Evolutionary conservation across 2,329 filamentous ascomycete species (phyloP).

Genomic region (Curvularia lunata): DNA sequence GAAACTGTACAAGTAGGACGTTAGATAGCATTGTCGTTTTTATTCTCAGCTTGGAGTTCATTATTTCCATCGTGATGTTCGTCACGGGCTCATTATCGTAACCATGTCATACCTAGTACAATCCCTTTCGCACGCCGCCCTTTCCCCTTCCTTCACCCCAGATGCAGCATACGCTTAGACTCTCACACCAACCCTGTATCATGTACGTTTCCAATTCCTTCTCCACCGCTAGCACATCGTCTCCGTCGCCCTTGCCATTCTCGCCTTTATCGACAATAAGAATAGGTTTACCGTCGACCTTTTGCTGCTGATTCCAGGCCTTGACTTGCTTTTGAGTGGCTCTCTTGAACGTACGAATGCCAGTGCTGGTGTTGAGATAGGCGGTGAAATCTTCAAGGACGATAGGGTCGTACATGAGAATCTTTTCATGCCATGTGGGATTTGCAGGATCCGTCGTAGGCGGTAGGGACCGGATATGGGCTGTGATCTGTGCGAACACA

Average conservation of each 20-base stretch:
- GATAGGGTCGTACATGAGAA: slow-evolving; percentile 91
- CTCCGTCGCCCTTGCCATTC: slow-evolving; percentile 10
- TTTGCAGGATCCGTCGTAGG: slow-evolving; percentile 48
- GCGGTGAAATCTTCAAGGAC: slow-evolving; percentile 81
- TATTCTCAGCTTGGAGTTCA: not conserved
- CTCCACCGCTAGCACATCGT: slow-evolving; percentile 31
- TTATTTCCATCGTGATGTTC: not conserved
- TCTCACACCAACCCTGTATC: slow-evolving; percentile 90
- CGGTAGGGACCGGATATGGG: slow-evolving; percentile 55
- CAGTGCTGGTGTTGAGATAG: slow-evolving; percentile 72
- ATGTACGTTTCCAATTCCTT: slow-evolving; percentile 54
- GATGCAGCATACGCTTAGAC: slow-evolving; percentile 82
- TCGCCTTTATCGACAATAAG: slow-evolving; percentile 14
- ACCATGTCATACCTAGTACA: slow-evolving; percentile 24
- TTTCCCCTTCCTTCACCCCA: slow-evolving; percentile 63
- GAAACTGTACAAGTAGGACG: no score
- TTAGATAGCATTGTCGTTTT: not conserved
- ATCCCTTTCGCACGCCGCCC: slow-evolving; percentile 28
- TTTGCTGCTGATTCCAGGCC: slow-evolving; percentile 34
- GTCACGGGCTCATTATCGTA: not conserved
- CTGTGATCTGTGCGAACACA: slow-evolving; percentile 58
- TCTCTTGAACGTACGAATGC: slow-evolving; percentile 29
- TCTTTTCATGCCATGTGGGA: slow-evolving; percentile 86
- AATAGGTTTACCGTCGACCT: slow-evolving; percentile 19
- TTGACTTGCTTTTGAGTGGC: slow-evolving; percentile 43